Percentiles rank a stretch among this genome's conserved stretches.
These are phyloP conservation scores for Wickerhamiella galacta DNA, from an alignment of 805 yeast species.

Conservation along the genomic window DNA sequence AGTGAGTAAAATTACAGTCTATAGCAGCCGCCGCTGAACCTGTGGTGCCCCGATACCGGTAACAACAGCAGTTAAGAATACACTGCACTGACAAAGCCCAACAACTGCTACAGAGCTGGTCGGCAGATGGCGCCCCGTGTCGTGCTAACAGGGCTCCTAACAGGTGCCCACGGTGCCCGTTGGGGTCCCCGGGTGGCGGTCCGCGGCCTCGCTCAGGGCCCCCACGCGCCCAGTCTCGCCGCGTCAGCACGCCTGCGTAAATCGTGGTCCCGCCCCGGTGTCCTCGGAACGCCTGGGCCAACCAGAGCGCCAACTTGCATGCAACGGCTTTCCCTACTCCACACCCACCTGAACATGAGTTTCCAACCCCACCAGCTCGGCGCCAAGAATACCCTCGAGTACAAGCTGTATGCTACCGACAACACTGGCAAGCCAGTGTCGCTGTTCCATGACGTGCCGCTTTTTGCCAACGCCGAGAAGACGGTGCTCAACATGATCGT, in stretches of 20 bases:
- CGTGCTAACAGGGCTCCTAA: neutral
- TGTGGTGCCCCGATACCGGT: too few species aligned
- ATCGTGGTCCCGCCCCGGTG: neutral
- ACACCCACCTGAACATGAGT: constrained; percentile 17
- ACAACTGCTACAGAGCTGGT: too few species aligned
- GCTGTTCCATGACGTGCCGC: constrained; percentile 86
- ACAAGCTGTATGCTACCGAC: constrained; percentile 78
- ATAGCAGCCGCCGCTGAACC: too few species aligned
- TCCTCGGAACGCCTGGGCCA: neutral
- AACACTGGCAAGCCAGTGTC: constrained; percentile 68
- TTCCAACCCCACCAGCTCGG: constrained; percentile 88
- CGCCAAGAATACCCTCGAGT: constrained; percentile 88
- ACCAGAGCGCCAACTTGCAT: neutral
- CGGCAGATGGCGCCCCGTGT: neutral
- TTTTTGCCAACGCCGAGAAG: constrained; percentile 87
- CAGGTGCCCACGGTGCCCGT: neutral
- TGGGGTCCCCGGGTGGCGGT: neutral
- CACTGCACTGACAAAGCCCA: too few species aligned
- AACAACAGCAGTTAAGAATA: too few species aligned
- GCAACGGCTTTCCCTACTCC: constrained; percentile 7
- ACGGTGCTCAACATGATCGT: constrained; percentile 80
- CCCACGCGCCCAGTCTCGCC: neutral
- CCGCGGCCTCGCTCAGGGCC: neutral
- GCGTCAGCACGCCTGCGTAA: neutral
- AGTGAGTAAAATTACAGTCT: too few species aligned